Base-by-base conservation (phyloP, 192 early-diverging fungal genomes). In the Coemansia asiatica region DNA sequence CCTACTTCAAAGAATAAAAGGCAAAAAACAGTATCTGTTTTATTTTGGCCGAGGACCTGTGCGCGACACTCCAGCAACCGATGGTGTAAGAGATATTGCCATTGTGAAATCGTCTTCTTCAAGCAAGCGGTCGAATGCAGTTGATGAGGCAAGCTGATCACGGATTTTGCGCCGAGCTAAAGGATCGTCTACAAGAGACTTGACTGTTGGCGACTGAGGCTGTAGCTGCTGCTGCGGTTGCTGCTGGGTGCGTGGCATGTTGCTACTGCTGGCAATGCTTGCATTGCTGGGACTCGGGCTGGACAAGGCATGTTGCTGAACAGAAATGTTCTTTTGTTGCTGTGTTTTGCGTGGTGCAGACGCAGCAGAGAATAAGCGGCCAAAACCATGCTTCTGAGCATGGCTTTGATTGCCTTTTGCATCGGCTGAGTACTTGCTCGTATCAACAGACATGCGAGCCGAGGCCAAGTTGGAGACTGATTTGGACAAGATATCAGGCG, bases 91-190 rank as follows among this genome's bases (percentile, higher is more conserved):
- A 23, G 76, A 78, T 38, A 78, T 78, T 21, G 76, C 76, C 76
- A 78, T 78, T 16, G 76, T 78, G 33, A 78, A 78, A 35, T 66
- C 67, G 60, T 69, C 76, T 29, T 78, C 76, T 23, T 72, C 69
- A 13, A 78, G 67, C 50, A 78, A 49, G n/a, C 66, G 64, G 22
- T 78, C 76, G 67, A 78, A 78, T 0, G 76, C 76, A 12, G 19
- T 54, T 3, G 76, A 78, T 2, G 76, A 78, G 0, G 76, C 76
- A 22, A 79, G 57, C 71, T 79, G 76, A 21, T 79, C 76, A 29
- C 76, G 76, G 25, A 79, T 79, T 23, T 56, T 69, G 57, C 76
- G 70, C 26, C 76, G 64, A 19, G 76, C 76, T 21, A 53, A 28
- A 12, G 76, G 76, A 25, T 79, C 76, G 46, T 49, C 71, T 2